Evolutionary conservation across 495 filamentous ascomycete genomes (phyloP).

Genomic region (Trichoderma erinaceum): DNA sequence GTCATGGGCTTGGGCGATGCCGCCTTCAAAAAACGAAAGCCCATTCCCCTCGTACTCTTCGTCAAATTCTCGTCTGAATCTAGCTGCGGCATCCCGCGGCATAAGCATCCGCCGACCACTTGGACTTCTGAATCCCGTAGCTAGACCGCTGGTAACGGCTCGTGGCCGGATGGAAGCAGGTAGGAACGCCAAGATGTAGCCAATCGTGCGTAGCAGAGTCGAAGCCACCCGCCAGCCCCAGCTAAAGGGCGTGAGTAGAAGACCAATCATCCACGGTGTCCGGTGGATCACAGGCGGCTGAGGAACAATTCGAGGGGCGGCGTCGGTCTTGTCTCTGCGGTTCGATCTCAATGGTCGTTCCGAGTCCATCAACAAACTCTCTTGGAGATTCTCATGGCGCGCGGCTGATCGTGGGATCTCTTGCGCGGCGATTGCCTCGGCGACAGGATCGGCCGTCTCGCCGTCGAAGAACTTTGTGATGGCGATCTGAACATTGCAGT

Average conservation of each 20-base stretch:
- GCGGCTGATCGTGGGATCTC: conserved; percentile 48
- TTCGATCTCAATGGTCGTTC: conserved; percentile 28
- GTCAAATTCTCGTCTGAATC: conserved; percentile 88
- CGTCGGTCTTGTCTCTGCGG: conserved; percentile 38
- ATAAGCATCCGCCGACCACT: conserved; percentile 66
- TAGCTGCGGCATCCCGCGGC: conserved; percentile 78
- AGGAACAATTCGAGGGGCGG: conserved; percentile 76
- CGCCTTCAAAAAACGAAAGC: conserved; percentile 72
- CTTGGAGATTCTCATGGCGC: conserved; percentile 65
- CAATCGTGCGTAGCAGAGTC: conserved; percentile 60
- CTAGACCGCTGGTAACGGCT: conserved; percentile 48
- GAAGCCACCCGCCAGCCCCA: conserved; percentile 64
- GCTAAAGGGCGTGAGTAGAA: conserved; percentile 78
- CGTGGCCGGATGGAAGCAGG: conserved; percentile 51
- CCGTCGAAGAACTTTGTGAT: conserved; percentile 97
- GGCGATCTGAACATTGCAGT: conserved; percentile 58
- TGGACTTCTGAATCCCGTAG: conserved; percentile 54
- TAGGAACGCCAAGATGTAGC: conserved; percentile 63
- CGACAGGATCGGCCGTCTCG: conserved; percentile 74
- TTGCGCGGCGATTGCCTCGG: conserved; percentile 63
- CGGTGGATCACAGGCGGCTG: conserved; percentile 59
- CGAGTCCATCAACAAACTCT: conserved; percentile 41
- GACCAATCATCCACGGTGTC: conserved; percentile 64
- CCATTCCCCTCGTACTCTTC: conserved; percentile 74
- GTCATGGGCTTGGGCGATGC: conserved; percentile 86